Evolutionary conservation across 495 filamentous ascomycete species (phyloP).

Genomic region (Aspergillus haitiensis): DNA sequence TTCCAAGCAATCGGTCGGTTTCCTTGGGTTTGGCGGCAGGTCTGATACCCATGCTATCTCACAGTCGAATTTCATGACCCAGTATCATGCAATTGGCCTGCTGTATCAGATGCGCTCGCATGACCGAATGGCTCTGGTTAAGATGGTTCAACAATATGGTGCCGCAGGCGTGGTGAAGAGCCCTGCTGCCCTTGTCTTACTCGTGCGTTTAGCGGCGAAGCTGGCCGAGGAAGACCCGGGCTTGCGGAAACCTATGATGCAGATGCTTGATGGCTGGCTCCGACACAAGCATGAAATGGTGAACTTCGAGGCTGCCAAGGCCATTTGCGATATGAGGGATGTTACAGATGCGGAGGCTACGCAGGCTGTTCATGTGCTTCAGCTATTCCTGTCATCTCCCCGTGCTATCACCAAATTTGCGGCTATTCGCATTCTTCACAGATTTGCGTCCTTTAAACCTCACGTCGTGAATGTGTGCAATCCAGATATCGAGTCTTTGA

Average conservation of each 20-base stretch:
- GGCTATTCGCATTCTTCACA: constrained; percentile 94
- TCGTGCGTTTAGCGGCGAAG: constrained; percentile 91
- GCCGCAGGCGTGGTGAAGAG: constrained; percentile 90
- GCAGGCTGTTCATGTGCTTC: constrained; percentile 91
- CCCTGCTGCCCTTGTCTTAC: constrained; percentile 84
- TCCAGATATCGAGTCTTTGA: constrained; percentile 92
- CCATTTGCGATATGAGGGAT: constrained; percentile 91
- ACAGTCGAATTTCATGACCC: constrained; percentile 86
- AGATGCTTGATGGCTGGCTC: constrained; percentile 92
- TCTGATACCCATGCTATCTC: constrained; percentile 61
- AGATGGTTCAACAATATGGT: constrained; percentile 99
- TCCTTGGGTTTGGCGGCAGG: constrained; percentile 83
- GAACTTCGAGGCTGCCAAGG: constrained; percentile 98
- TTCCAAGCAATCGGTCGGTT: constrained; percentile 81
- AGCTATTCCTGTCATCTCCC: constrained; percentile 95
- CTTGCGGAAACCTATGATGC: constrained; percentile 91
- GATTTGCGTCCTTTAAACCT: constrained; percentile 92
- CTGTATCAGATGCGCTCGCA: constrained; percentile 97
- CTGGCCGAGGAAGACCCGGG: constrained; percentile 89
- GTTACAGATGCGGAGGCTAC: constrained; percentile 88
- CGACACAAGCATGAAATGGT: constrained; percentile 99
- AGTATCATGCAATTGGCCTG: constrained; percentile 98
- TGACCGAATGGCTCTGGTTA: constrained; percentile 98
- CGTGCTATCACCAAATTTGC: constrained; percentile 97
- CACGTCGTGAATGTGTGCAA: constrained; percentile 91